Conservation (phyloP, 495 filamentous ascomycete species). For the Lasiosphaeriaceae sp. region DNA sequence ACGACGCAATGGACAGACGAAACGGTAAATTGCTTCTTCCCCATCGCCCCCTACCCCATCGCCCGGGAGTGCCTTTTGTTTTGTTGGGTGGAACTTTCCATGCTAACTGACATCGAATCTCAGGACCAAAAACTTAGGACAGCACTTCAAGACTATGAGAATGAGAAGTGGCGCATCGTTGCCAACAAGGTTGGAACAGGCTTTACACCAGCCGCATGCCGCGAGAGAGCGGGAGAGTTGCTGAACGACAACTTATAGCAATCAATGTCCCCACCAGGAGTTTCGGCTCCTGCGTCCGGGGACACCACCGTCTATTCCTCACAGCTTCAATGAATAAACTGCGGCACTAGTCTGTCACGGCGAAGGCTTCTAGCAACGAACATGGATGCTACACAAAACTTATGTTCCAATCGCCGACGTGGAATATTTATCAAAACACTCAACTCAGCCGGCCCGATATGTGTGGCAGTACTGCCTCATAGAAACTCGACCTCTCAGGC, state of each 20-base stretch:
- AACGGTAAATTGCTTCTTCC: conserved; percentile 58
- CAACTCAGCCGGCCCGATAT: neutral
- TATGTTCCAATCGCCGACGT: neutral
- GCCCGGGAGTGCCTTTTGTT: no score
- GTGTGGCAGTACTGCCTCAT: neutral
- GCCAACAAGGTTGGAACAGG: conserved; percentile 82
- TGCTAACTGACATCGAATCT: conserved; percentile 12
- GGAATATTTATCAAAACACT: neutral
- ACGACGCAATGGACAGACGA: conserved; percentile 89
- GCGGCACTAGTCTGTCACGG: neutral
- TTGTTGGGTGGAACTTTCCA: neutral
- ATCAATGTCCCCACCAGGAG: conserved; percentile 51
- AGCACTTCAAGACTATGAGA: conserved; percentile 82
- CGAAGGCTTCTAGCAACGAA: conserved; percentile 1
- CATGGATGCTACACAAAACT: neutral
- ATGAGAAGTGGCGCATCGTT: conserved; percentile 84
- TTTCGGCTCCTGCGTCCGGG: conserved; percentile 49
- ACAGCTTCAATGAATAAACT: conserved; percentile 30
- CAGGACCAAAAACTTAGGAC: conserved; percentile 75
- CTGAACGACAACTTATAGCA: conserved; percentile 50
- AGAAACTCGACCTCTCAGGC: neutral
- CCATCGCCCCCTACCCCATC: neutral
- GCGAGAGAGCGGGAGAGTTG: conserved; percentile 68
- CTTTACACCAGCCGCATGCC: conserved; percentile 79
- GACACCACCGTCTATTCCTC: conserved; percentile 43